A percentile compares a stretch with the other conserved stretches of the same genome.
Conservation (phyloP, 768 basidiomycete species). For the Polyporus arcularius region DNA sequence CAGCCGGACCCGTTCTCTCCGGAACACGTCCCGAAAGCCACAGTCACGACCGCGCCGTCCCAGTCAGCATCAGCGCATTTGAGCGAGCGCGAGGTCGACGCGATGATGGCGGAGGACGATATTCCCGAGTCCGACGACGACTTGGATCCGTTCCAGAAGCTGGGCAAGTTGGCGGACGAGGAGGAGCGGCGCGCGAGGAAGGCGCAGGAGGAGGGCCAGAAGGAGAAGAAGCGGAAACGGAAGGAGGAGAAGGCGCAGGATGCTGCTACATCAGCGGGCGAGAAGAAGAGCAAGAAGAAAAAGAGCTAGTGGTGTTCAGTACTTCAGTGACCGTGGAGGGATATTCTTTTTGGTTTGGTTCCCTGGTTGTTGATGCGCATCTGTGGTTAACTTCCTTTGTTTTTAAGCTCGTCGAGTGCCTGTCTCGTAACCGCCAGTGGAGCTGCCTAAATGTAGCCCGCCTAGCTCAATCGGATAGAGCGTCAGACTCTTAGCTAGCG, state of each 20-base stretch:
- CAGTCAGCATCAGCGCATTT: constrained; percentile 14
- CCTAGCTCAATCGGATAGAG: constrained; percentile 72
- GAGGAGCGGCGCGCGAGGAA: constrained; percentile 26
- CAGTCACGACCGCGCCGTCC: constrained; percentile 20
- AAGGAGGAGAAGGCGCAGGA: constrained; percentile 25
- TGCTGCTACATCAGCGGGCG: constrained; percentile 10
- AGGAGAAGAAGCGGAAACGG: constrained; percentile 33
- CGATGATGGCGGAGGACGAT: constrained; percentile 26
- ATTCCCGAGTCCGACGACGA: constrained; percentile 33
- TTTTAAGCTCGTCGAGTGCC: too few species aligned
- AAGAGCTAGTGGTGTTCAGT: constrained; percentile 31
- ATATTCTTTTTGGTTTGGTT: too few species aligned
- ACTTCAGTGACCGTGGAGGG: too few species aligned
- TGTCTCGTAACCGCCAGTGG: too few species aligned
- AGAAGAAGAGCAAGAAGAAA: constrained; percentile 33
- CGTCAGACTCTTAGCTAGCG: constrained; percentile 55
- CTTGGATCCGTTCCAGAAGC: constrained; percentile 31
- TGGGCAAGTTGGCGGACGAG: constrained; percentile 34
- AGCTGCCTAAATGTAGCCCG: too few species aligned
- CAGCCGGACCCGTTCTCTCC: constrained; percentile 75
- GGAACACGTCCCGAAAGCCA: constrained; percentile 45
- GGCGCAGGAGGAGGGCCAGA: constrained; percentile 27
- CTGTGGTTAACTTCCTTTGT: too few species aligned
- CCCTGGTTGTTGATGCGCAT: too few species aligned
- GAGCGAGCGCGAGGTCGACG: constrained; percentile 26